phyloP scores from a whole-genome alignment of 352 stramenopile species.

The Globisporangium iwayamae region DNA sequence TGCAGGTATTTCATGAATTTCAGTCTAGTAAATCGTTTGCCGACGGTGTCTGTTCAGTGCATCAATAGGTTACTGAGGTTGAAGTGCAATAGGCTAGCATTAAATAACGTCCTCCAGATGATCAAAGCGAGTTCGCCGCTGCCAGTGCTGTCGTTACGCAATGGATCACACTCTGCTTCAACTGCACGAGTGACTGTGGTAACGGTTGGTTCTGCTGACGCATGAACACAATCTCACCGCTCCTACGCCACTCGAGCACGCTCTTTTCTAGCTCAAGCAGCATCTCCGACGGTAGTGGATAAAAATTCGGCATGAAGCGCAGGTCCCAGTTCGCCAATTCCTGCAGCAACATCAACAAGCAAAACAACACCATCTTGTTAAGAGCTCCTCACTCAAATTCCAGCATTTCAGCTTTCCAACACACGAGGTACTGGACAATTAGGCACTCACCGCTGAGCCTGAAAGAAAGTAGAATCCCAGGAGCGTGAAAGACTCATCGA shows the following conservation, averaged over 20 bases:
- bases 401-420: not conserved
- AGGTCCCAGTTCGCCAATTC: conserved; percentile 27
- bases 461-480: conserved; percentile 62
- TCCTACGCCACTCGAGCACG: conserved; percentile 27
- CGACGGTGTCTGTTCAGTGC: not conserved
- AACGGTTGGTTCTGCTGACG: conserved; percentile 8
- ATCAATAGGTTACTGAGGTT: not conserved
- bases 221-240: conserved; percentile 20
- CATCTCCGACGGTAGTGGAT: conserved; percentile 58
- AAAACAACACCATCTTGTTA: not conserved
- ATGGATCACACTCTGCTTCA: conserved; percentile 31
- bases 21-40: not conserved
- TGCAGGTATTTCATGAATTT: not conserved
- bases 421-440: not conserved
- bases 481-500: conserved; percentile 38
- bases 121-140: not conserved
- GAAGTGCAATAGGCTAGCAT: conserved; percentile 1
- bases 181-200: conserved; percentile 15
- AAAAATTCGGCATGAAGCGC: conserved; percentile 57
- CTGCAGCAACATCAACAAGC: conserved; percentile 12
- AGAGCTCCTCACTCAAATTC: not conserved
- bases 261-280: conserved; percentile 44
- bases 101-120: conserved; percentile 7
- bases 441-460: conserved; percentile 23
- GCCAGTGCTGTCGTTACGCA: not conserved